A percentile compares a stretch with the other conserved stretches of the same genome.
phyloP scores from a whole-genome alignment of 805 yeast genomes.

The Sugiyamaella smithiae region DNA sequence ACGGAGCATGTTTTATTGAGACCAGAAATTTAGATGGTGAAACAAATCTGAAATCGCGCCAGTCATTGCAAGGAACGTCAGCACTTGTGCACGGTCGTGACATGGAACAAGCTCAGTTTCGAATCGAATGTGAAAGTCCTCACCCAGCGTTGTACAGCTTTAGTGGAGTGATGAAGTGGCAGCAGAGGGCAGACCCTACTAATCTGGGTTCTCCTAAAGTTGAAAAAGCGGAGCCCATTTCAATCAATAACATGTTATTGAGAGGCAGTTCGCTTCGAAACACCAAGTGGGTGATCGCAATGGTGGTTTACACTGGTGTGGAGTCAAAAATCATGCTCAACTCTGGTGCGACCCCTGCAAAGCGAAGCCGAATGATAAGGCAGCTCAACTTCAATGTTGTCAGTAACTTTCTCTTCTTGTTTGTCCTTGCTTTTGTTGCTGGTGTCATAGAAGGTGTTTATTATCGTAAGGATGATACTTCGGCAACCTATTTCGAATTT shows the following conservation, averaged over 20 bases:
- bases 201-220: constrained; percentile 22
- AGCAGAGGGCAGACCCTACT: constrained; percentile 29
- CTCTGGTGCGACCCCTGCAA: constrained; percentile 75
- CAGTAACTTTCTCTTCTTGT: constrained; percentile 58
- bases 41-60: constrained; percentile 64
- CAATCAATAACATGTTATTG: constrained; percentile 60
- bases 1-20: constrained; percentile 66
- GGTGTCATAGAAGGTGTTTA: constrained; percentile 69
- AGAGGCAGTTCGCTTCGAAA: constrained; percentile 73
- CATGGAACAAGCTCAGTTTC: constrained; percentile 54
- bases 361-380: constrained; percentile 60
- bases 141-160: constrained; percentile 60
- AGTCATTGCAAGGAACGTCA: constrained; percentile 53
- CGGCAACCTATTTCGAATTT: constrained; percentile 58
- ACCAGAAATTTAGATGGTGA: constrained; percentile 74
- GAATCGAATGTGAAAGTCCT: constrained; percentile 73
- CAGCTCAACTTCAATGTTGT: constrained; percentile 66
- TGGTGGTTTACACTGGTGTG: constrained; percentile 71
- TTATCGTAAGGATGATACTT: constrained; percentile 44
- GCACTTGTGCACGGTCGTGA: constrained; percentile 56
- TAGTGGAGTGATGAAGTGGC: constrained; percentile 61
- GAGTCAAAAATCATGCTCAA: constrained; percentile 78
- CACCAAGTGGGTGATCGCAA: constrained; percentile 72
- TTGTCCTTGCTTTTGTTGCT: constrained; percentile 63
- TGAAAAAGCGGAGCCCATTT: constrained; percentile 50